These are phyloP conservation scores for Colletotrichum sp. DNA, from an alignment of 2,329 filamentous ascomycete genomes.

Conservation along the genomic window DNA sequence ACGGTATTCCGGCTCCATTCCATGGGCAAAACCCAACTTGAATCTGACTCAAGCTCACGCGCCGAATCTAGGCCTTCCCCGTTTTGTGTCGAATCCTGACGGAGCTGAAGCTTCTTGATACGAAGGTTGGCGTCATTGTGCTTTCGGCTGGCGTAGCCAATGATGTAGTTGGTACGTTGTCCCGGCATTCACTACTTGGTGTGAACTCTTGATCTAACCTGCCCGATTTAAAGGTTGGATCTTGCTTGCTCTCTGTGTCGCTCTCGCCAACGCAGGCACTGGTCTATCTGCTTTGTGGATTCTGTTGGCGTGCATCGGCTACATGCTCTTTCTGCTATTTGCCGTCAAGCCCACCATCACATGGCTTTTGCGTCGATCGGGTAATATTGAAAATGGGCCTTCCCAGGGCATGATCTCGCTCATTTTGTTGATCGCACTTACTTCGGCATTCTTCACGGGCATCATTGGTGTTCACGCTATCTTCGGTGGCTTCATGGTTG, in stretches of 20 bases:
- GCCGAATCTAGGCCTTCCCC: constrained; percentile 65
- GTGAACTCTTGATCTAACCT: constrained; percentile 41
- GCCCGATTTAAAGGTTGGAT: constrained; percentile 69
- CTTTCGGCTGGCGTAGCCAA: constrained; percentile 92
- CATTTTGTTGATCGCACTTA: constrained; percentile 79
- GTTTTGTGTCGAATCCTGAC: constrained; percentile 94
- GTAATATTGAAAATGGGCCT: constrained; percentile 85
- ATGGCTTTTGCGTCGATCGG: constrained; percentile 74
- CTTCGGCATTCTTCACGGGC: constrained; percentile 84
- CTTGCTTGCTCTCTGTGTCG: constrained; percentile 88
- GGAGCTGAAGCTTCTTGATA: constrained; percentile 84
- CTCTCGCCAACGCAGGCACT: constrained; percentile 85
- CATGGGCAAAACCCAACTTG: too few relatives aligned
- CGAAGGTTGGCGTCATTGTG: constrained; percentile 85
- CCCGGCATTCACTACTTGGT: constrained; percentile 61
- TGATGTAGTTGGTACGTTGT: constrained; percentile 69
- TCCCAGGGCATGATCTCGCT: constrained; percentile 84
- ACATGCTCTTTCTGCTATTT: constrained; percentile 76
- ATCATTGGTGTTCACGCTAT: constrained; percentile 95
- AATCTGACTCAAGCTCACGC: not conserved
- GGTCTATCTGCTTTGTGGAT: constrained; percentile 88
- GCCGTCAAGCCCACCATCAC: constrained; percentile 76
- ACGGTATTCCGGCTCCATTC: constrained; percentile 48
- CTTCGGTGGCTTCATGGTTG: constrained; percentile 90
- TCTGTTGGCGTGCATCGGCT: constrained; percentile 76